Conservation (phyloP, 768 basidiomycete species). For the Hebeloma cylindrosporum region DNA sequence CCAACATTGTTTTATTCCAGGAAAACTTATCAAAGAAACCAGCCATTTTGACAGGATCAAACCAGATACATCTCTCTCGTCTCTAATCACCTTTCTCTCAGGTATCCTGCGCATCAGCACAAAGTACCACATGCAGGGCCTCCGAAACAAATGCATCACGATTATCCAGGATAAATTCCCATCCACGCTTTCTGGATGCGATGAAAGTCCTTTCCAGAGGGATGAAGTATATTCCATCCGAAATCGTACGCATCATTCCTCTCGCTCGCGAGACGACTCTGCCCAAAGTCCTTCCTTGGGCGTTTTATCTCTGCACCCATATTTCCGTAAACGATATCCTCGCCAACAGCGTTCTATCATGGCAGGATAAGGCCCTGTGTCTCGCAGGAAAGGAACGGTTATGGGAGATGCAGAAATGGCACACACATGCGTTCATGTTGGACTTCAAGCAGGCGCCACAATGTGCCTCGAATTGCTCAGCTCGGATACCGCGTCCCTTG, state of each 20-base stretch:
- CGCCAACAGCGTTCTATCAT: conserved; percentile 35
- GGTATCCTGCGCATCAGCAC: conserved; percentile 44
- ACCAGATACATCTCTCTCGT: conserved; percentile 31
- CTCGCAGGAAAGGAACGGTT: conserved; percentile 39
- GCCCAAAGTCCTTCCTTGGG: conserved; percentile 44
- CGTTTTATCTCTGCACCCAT: conserved; percentile 45
- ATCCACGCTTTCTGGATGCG: conserved; percentile 39
- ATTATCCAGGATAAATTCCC: conserved; percentile 43
- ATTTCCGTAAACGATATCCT: conserved; percentile 36
- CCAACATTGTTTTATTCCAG: background rate
- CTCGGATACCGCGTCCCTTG: no score
- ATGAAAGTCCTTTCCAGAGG: conserved; percentile 36
- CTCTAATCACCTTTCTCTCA: conserved; percentile 40
- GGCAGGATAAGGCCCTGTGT: conserved; percentile 42
- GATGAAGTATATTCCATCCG: conserved; percentile 35
- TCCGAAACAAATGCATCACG: conserved; percentile 39
- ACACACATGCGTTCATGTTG: conserved; percentile 37
- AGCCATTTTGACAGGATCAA: conserved; percentile 41
- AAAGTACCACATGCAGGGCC: conserved; percentile 39
- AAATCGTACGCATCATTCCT: conserved; percentile 41
- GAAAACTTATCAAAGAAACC: conserved; percentile 8
- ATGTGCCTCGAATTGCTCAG: conserved; percentile 20
- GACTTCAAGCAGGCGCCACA: conserved; percentile 31
- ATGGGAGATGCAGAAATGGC: conserved; percentile 39
- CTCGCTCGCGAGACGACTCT: conserved; percentile 41